These are phyloP conservation scores for Coniochaeta sp. DNA, from an alignment of 2,329 filamentous ascomycete species.

Conservation along the genomic window DNA sequence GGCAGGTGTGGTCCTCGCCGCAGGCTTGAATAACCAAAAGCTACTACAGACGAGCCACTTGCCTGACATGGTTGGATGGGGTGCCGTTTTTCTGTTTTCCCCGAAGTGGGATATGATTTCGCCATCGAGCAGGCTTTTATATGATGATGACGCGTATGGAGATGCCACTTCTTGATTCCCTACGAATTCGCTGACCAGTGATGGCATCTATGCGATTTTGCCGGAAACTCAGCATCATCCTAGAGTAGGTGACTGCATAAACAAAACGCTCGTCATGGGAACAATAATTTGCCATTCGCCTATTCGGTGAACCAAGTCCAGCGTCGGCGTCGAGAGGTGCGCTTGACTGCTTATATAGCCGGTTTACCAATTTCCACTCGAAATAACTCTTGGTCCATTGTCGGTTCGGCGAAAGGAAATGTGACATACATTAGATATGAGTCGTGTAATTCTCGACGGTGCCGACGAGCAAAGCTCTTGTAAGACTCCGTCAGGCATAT, in stretches of 20 bases:
- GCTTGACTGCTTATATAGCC: neutral
- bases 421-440: neutral
- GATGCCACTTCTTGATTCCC: neutral
- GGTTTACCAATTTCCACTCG: neutral
- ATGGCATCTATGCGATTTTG: neutral
- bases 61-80: neutral
- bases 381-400: neutral
- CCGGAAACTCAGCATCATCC: neutral
- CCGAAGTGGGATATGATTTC: neutral
- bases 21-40: neutral
- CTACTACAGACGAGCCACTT: neutral
- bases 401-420: neutral
- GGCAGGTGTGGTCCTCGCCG: neutral
- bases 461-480: neutral
- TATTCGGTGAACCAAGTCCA: neutral
- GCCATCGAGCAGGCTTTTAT: neutral
- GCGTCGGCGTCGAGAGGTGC: neutral
- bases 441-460: neutral
- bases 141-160: neutral
- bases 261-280: neutral
- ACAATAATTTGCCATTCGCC: neutral
- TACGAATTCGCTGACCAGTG: neutral
- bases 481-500: neutral
- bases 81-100: neutral
- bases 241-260: neutral